Percentiles rank a stretch among this genome's conserved stretches.
phyloP scores from a whole-genome alignment of 148 eudicot species.

The Salicornia ramosissima region DNA sequence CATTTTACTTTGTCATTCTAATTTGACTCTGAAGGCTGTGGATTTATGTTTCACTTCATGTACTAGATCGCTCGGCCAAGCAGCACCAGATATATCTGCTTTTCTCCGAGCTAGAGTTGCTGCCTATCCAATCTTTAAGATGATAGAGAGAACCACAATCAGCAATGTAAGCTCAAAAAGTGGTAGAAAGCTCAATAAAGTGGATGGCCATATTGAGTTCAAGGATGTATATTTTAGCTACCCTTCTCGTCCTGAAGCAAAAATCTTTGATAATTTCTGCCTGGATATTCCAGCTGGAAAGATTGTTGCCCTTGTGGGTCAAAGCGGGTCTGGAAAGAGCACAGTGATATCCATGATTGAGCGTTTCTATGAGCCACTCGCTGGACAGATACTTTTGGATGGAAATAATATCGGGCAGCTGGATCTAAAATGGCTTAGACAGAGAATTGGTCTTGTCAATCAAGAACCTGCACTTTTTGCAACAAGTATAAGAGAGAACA shows the following conservation, averaged over 20 bases:
- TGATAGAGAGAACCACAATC: constrained; percentile 70
- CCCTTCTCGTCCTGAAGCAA: constrained; percentile 89
- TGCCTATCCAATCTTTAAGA: constrained; percentile 83
- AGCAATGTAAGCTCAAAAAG: constrained; percentile 42
- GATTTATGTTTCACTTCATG: constrained; percentile 12
- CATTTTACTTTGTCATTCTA: constrained; percentile 3
- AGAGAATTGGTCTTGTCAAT: constrained; percentile 84
- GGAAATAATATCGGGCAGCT: constrained; percentile 62
- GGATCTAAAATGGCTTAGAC: constrained; percentile 82
- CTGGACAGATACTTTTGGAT: constrained; percentile 72
- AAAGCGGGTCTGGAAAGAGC: constrained; percentile 97
- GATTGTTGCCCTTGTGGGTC: constrained; percentile 97
- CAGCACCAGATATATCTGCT: constrained; percentile 92
- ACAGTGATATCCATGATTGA: constrained; percentile 91
- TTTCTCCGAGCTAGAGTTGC: constrained; percentile 81
- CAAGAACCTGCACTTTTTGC: constrained; percentile 99
- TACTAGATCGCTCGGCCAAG: constrained; percentile 89
- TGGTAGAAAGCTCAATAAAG: constrained; percentile 48
- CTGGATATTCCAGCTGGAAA: constrained; percentile 88
- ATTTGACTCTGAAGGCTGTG: not conserved
- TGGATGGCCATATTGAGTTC: constrained; percentile 86
- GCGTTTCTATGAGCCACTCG: constrained; percentile 87
- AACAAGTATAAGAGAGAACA: constrained; percentile 84
- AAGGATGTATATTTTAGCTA: constrained; percentile 78
- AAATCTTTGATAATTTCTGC: constrained; percentile 57